Evolutionary conservation across 306 rosid species (phyloP), one percentile per base, ranked within the genome.

Genomic region (Cicer chorassanicum): DNA sequence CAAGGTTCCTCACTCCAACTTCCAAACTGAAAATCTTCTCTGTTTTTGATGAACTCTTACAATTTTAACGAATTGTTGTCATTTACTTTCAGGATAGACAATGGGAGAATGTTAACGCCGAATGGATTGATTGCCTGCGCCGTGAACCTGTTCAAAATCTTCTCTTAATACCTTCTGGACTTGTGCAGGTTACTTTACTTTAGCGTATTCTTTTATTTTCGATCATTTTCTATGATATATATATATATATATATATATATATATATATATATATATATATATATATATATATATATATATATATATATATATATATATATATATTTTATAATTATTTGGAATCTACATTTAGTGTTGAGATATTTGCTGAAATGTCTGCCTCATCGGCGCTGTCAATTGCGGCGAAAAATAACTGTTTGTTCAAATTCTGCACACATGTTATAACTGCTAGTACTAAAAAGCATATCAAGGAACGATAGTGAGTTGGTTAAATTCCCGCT

Each of bases 41-140:
- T 12, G 9, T 13, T 60, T 34, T 34, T 60, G 36, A 4, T 13
- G 5, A 60, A 12, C 34, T 29, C 36, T 29, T 29, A 7, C 66
- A 34, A 13, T 60, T 19, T 44, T 1, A 43, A 9, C 10, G 13
- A 68, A 44, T 12, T 45, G 7, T 78, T 71, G 14, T 66, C 55
- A 61, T 78, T 70, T 12, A 46, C 45, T 71, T 77, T 77, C 93
- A 88, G 91, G 96, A 91, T 65, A 84, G 85, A 59, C 73, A 86
- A 1, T 90, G 97, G 97, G 93, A 90, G 82, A 75, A 82, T 65
- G 83, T 90, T 71, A 86, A 90, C 74, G 57, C 81, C 60, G 95
- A 90, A 57, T 94, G 99, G 97, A 88, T 94, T 74, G 89, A 88
- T 50, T 91, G 91, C 81, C 78, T 94, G 42, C 84, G 94, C 6